Conservation (phyloP, 192 early-diverging fungal genomes). For the Podila epicladia region DNA sequence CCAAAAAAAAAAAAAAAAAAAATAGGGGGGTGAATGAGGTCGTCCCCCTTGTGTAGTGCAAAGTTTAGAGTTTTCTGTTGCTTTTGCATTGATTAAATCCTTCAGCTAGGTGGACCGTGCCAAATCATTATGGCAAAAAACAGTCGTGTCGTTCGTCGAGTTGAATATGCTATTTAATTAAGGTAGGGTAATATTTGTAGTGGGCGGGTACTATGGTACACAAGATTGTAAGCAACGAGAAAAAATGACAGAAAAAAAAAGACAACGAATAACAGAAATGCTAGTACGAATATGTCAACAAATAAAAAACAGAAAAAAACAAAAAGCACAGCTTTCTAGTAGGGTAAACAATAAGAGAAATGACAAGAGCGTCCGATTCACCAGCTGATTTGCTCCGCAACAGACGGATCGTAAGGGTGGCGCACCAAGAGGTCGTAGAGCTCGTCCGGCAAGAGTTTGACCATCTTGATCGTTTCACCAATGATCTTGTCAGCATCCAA, state of each 20-base stretch:
- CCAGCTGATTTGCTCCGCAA: conserved; percentile 53
- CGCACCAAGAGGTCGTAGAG: conserved; percentile 80
- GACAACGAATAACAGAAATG: background rate
- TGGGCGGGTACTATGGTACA: too few species aligned
- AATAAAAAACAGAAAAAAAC: background rate
- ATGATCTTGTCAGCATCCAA: conserved; percentile 72
- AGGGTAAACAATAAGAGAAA: background rate
- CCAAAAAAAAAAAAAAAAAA: background rate
- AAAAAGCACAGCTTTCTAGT: conserved; percentile 1
- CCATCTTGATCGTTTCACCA: conserved; percentile 59
- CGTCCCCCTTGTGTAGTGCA: background rate
- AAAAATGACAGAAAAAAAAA: background rate
- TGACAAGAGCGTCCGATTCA: conserved; percentile 1
- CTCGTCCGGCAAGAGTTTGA: conserved; percentile 70
- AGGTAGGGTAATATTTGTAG: too few species aligned
- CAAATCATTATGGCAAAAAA: too few species aligned
- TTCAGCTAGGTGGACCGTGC: too few species aligned
- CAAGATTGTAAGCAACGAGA: background rate
- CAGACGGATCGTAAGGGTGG: conserved; percentile 77
- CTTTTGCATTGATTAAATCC: too few species aligned
- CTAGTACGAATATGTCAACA: background rate
- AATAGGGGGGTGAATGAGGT: background rate
- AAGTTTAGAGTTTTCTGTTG: background rate
- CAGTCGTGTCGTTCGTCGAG: too few species aligned
- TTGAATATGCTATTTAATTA: too few species aligned